Conservation (phyloP, 345 rosid genomes). For the Brassica incana region DNA sequence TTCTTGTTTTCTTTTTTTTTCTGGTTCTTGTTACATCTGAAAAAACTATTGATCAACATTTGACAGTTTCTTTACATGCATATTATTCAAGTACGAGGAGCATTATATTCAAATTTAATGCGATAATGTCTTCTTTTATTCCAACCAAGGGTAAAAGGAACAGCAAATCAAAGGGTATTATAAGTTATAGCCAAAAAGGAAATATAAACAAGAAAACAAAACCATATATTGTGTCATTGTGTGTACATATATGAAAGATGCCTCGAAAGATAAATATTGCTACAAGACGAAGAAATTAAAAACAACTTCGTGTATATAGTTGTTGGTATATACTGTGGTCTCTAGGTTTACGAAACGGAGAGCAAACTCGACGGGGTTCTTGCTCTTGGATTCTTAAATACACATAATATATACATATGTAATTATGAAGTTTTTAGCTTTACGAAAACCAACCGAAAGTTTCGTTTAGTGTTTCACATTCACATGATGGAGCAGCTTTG, state of each 20-base stretch:
- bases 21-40: neutral
- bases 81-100: neutral
- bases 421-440: no score
- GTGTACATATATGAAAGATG: neutral
- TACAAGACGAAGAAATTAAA: neutral
- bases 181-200: neutral
- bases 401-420: no score
- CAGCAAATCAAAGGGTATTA: neutral
- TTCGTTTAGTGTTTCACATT: constrained; percentile 41
- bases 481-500: constrained; percentile 51
- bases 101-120: neutral
- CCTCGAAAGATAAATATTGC: neutral
- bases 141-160: neutral
- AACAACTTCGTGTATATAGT: neutral
- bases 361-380: no score
- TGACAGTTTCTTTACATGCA: neutral
- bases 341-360: neutral
- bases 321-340: neutral
- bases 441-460: no score
- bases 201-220: neutral
- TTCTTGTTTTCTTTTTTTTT: neutral
- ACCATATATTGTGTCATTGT: neutral
- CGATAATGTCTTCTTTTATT: neutral
- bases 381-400: no score
- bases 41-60: neutral